These are phyloP conservation scores for Yarrowia sp. DNA, from an alignment of 805 yeast species.

Conservation along the genomic window DNA sequence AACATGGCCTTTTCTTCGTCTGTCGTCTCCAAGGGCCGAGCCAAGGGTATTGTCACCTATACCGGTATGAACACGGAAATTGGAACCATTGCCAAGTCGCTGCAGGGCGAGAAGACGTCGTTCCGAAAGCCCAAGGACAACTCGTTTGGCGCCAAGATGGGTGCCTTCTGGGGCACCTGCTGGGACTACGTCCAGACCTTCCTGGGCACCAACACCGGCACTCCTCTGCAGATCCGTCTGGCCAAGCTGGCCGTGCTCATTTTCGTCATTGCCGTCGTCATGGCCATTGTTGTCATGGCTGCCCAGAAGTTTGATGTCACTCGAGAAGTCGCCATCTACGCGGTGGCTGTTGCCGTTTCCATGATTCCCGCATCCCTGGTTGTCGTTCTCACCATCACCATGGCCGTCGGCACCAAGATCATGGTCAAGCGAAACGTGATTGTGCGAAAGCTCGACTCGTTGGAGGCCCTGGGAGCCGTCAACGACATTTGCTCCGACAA, in stretches of 20 bases:
- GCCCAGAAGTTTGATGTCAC: constrained; percentile 76
- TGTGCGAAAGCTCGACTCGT: constrained; percentile 76
- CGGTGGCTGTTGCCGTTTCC: constrained; percentile 82
- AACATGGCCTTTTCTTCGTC: constrained; percentile 77
- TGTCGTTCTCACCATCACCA: constrained; percentile 80
- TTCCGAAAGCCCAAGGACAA: constrained; percentile 54
- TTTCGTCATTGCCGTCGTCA: constrained; percentile 76
- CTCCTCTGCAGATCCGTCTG: constrained; percentile 78
- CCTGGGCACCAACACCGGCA: constrained; percentile 80
- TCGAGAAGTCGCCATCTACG: constrained; percentile 83
- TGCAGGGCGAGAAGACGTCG: constrained; percentile 55
- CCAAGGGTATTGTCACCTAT: constrained; percentile 67
- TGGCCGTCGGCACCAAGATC: constrained; percentile 81
- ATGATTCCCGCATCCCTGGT: constrained; percentile 84
- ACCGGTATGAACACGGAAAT: constrained; percentile 77
- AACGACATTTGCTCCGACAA: constrained; percentile 83
- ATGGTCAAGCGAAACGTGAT: constrained; percentile 73
- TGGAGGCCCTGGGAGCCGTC: constrained; percentile 80
- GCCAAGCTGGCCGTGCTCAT: constrained; percentile 77
- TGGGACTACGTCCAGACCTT: constrained; percentile 68
- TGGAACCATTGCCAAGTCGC: constrained; percentile 71
- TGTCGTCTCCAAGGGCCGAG: constrained; percentile 76
- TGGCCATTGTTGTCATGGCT: constrained; percentile 87
- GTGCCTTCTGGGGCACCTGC: constrained; percentile 58
- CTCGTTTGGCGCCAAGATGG: constrained; percentile 54